Evolutionary conservation across 495 filamentous ascomycete genomes (phyloP), one percentile per base, ranked within the genome.

Genomic region (Hypoxylon fragiforme): DNA sequence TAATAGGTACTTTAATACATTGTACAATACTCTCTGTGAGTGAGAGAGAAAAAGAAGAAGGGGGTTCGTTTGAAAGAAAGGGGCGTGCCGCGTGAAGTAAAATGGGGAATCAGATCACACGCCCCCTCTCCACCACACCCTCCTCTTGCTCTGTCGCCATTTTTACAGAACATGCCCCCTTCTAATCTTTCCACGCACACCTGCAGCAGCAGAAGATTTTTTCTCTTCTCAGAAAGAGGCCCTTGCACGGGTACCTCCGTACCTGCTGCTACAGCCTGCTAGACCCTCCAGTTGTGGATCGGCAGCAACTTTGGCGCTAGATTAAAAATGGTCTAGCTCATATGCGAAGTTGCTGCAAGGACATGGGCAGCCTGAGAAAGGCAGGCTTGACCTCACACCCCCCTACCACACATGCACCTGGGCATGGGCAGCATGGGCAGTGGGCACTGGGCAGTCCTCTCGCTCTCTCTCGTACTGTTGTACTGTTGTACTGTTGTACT

Each of bases 21-120:
- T n/a, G n/a, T n/a, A n/a, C n/a, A n/a, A n/a, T n/a, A n/a, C n/a
- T n/a, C n/a, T n/a, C n/a, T n/a, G n/a, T n/a, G n/a, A n/a, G n/a
- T n/a, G n/a, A n/a, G n/a, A n/a, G n/a, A n/a, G n/a, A n/a, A n/a
- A n/a, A n/a, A 37, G 34, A 16, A 37, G 34, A 18, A 32, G 48
- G 57, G 50, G 42, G 57, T 61, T 44, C 35, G 46, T 55, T 50
- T 38, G 49, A 11, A 50, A 36, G 37, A 51, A 56, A 42, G 58
- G 58, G 51, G 58, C 37, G 58, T 57, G 38, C 28, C 13, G 15
- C 39, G 46, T 14, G 50, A 36, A 9, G 7, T 43, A 53, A 45
- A 38, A 50, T 50, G 53, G 53, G 50, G 53, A 48, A 44, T 18
- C 21, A 57, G 58, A 62, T 62, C 58, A 62, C 52, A 62, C 52